Base-by-base conservation (phyloP, 768 basidiomycete species). In the Trametes cubensis region DNA sequence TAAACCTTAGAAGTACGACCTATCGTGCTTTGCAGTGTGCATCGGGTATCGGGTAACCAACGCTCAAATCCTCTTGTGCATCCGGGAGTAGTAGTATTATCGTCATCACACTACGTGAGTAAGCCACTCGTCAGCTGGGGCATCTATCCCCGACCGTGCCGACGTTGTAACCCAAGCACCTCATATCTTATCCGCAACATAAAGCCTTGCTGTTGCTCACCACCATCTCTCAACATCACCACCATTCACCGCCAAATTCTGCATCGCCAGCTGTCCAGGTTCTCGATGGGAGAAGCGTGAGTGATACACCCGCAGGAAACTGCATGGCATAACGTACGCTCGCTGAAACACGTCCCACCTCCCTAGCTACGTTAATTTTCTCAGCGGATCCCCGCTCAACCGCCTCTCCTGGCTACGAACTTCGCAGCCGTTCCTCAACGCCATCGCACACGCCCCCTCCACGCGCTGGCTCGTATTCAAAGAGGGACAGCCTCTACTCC, bases 391-490 rank as follows among this genome's bases (percentile, higher is more conserved):
- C 57, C 85, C 89, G 45, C 75, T 93, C 34, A 93, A 93, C 72
- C 87, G 92, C 17, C 80, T 94, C 20, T 86, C 90, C 1, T 94
- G 94, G 87, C 80, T 95, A 39, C 82, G 92, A 26, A 74, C 85
- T 3, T 92, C 90, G 15, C 83, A 85, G 28, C 72, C 81, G 8
- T 93, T 95, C 74, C 80, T 98, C 50, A 91, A 93, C 60, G 79
- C 86, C 20, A 80, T 94, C 66, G 76, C 89, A 40, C 72, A 70
- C 17, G 79, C 84, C 14, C 81, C 85, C 0, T 71, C 83, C 3
- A 83, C 94, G 0, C 80, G 82, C 48, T 98, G 95, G 89, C 71
- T 96, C 44, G 65, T 95, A 18, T 92, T 94, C 78, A 86, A 88
- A 53, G 76, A 77, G 26, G 88, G 90, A 3, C 81, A 89, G 70